Evolutionary conservation across 2,329 filamentous ascomycete genomes (phyloP), one percentile per base, ranked within the genome.

Genomic region (Cercospora sesami): DNA sequence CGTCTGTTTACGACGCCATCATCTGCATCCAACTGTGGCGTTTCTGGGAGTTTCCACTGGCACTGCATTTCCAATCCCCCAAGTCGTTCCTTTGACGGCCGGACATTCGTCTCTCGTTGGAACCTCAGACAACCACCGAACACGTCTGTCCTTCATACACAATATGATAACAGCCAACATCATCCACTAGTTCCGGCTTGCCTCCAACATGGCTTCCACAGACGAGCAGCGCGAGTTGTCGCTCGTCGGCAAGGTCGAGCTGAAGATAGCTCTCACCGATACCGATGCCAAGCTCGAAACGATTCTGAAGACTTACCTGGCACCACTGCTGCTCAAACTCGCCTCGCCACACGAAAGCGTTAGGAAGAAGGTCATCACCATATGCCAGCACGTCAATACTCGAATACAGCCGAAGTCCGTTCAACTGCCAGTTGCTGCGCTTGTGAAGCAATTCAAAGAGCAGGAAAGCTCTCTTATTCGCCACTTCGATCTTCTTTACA

Each of bases 401-500:
- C 82, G 88, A 68, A 83, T 88, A 71, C 86, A 88, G 77, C 81
- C 86, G 72, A 81, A 83, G 77, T 83, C 85, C 8, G 88, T 97
- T 71, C 85, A 94, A 64, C 83, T 99, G 5, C 95, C 95, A 0
- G 93, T 98, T 12, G 86, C 88, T n/a, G 88, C 89, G 16, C 84
- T 99, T 18, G 80, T 98, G 64, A 90, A 93, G 73, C 95, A 98
- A 78, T 97, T 96, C 84, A 96, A 96, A 79, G 87, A 91, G 23
- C 88, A 87, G 42, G 71, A 88, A 45, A 90, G 89, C 12, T 83
- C 89, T 0, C 84, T 97, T 42, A 88, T 99, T 71, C 90, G 92
- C 71, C 92, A 96, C 77, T 91, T 97, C 73, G 94, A 98, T 79
- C 83, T 98, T 48, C 85, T 91, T 18, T 97, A 96, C 77, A 91